Evolutionary conservation across 768 basidiomycete genomes (phyloP).

Genomic region (Mrakia blollopis): DNA sequence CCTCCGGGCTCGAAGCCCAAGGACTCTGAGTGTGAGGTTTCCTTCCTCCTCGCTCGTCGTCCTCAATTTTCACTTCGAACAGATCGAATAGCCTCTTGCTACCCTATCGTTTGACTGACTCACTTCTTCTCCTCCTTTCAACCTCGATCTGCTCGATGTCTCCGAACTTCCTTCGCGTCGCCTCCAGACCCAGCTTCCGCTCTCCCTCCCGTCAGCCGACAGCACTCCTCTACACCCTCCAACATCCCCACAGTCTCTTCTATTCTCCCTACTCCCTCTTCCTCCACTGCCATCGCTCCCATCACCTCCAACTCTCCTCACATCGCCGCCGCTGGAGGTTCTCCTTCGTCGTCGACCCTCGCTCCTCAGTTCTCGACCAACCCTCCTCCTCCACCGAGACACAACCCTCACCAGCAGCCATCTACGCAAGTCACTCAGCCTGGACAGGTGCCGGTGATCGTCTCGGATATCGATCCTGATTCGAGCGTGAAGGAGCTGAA

Average conservation of each 20-base stretch:
- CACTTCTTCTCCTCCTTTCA: neutral
- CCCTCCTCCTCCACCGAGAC: conserved; percentile 28
- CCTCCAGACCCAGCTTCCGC: conserved; percentile 5
- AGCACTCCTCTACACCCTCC: conserved; percentile 8
- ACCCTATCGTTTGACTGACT: neutral
- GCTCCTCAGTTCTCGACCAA: conserved; percentile 22
- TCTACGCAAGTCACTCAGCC: conserved; percentile 20
- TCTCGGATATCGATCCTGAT: conserved; percentile 45
- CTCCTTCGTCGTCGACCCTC: conserved; percentile 17
- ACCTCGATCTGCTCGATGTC: neutral
- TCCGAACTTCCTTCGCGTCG: neutral
- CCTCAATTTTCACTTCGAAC: neutral
- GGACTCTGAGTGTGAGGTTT: neutral
- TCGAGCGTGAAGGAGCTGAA: conserved; percentile 46
- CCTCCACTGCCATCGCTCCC: conserved; percentile 37
- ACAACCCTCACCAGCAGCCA: conserved; percentile 19
- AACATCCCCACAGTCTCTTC: conserved; percentile 25
- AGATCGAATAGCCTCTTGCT: too few species aligned
- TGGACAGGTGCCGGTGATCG: conserved; percentile 19
- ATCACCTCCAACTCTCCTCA: conserved; percentile 14
- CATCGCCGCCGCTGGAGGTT: conserved; percentile 35
- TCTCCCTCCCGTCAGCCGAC: neutral
- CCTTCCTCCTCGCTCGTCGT: neutral
- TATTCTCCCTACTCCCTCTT: neutral
- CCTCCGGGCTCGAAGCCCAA: conserved; percentile 6